These are phyloP conservation scores for Syncephalastrum monosporum DNA, from an alignment of 371 early-diverging fungal genomes.

Conservation along the genomic window DNA sequence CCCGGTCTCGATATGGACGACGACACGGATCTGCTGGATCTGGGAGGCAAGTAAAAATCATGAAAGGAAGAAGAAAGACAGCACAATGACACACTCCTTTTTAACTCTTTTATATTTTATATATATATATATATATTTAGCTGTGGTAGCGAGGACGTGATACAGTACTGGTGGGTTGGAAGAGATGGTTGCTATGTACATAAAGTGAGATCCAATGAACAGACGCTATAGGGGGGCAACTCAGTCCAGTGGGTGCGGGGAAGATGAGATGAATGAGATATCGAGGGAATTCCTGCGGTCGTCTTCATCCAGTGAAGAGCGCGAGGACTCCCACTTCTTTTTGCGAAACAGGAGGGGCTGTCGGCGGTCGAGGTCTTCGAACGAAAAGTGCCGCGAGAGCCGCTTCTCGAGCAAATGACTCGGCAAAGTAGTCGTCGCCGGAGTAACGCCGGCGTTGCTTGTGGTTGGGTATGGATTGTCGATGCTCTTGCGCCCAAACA, in stretches of 20 bases:
- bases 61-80: too few species aligned
- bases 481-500: slow-evolving; percentile 46
- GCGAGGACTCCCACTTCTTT: slow-evolving; percentile 5
- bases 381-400: slow-evolving; percentile 37
- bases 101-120: too few species aligned
- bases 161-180: too few species aligned
- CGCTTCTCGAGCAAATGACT: not conserved
- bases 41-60: slow-evolving; percentile 6
- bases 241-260: not conserved
- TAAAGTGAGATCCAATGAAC: not conserved
- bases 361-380: slow-evolving; percentile 29
- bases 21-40: slow-evolving; percentile 10
- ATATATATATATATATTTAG: slow-evolving; percentile 3
- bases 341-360: not conserved
- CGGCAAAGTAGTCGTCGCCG: not conserved
- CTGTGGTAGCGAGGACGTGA: too few species aligned
- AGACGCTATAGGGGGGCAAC: too few species aligned
- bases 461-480: slow-evolving; percentile 16
- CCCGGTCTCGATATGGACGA: not conserved
- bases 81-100: not conserved
- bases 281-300: slow-evolving; percentile 8
- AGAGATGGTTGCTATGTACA: slow-evolving; percentile 7
- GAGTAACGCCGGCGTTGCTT: slow-evolving; percentile 6
- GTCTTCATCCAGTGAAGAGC: slow-evolving; percentile 9
- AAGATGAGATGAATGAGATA: not conserved